Conservation (phyloP, 2,329 filamentous ascomycete species). For the Paraphoma sp. region DNA sequence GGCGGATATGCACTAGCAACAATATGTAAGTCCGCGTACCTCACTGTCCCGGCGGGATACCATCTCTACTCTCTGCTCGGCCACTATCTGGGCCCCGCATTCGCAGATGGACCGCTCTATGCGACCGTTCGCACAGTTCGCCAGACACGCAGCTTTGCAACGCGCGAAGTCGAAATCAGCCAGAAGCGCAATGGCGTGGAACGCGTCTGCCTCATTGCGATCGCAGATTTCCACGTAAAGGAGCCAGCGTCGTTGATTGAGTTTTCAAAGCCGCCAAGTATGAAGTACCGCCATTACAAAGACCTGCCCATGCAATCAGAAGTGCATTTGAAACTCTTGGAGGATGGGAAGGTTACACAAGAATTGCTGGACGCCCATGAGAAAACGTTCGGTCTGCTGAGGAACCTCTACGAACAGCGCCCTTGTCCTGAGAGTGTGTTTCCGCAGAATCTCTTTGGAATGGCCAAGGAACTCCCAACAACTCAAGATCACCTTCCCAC, state of each 20-base stretch:
- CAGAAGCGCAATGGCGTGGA: conserved; percentile 48
- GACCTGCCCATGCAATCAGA: conserved; percentile 10
- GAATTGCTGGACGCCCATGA: conserved; percentile 26
- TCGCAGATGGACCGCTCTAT: conserved; percentile 48
- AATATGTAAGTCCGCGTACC: conserved; percentile 52
- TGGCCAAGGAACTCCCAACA: conserved; percentile 42
- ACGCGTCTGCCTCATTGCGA: conserved; percentile 52
- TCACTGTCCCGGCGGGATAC: conserved; percentile 47
- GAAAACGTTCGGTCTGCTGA: conserved; percentile 31
- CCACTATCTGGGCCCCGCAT: conserved; percentile 56
- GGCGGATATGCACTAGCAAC: conserved; percentile 54
- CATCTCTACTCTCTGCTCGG: conserved; percentile 57
- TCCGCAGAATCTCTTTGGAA: conserved; percentile 54
- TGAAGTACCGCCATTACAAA: conserved; percentile 35
- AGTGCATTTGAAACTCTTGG: conserved; percentile 3
- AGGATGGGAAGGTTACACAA: conserved; percentile 18
- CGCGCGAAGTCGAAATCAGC: conserved; percentile 54
- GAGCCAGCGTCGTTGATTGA: conserved; percentile 46
- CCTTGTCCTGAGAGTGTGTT: conserved; percentile 51
- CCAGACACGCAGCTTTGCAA: conserved; percentile 58
- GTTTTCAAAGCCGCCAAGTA: conserved; percentile 49
- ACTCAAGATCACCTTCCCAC: conserved; percentile 49
- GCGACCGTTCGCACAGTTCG: conserved; percentile 49
- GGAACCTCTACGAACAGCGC: conserved; percentile 45
- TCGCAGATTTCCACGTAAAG: conserved; percentile 56